These are phyloP conservation scores for Solanum dulcamara DNA, from an alignment of 257 asterid species.

Conservation along the genomic window DNA sequence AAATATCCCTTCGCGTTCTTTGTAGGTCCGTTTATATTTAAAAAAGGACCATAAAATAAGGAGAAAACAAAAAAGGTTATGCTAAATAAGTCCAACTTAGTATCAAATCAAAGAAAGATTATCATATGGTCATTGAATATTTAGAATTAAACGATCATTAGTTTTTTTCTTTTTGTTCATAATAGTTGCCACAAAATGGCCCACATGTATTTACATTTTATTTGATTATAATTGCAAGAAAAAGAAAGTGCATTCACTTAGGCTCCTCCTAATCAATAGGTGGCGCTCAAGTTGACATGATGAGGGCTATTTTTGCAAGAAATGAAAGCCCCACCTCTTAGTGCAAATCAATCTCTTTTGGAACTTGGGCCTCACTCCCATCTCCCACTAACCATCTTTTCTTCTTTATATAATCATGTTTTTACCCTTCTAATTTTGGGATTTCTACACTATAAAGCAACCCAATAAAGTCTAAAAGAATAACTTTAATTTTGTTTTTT, in stretches of 20 bases:
- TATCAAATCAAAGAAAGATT: background rate
- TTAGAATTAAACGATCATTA: background rate
- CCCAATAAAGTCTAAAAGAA: background rate
- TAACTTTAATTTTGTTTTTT: background rate
- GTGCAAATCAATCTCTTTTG: constrained; percentile 44
- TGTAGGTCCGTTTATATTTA: background rate
- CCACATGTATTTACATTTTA: background rate
- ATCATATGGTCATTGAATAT: background rate
- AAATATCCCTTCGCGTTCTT: background rate
- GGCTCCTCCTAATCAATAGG: constrained; percentile 23
- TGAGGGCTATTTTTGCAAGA: constrained; percentile 4
- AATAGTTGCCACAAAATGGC: background rate
- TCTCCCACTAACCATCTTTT: constrained; percentile 29
- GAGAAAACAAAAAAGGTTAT: background rate
- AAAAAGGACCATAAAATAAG: background rate
- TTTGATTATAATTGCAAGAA: background rate
- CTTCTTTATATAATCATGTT: constrained; percentile 20
- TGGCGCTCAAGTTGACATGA: constrained; percentile 50
- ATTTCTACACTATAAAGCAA: background rate
- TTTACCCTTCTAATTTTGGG: background rate
- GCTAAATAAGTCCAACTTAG: background rate
- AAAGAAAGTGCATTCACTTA: background rate
- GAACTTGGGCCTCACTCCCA: constrained; percentile 74
- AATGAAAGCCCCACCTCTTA: constrained; percentile 13
- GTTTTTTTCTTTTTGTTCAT: background rate